Base-by-base conservation (phyloP, 2,329 filamentous ascomycete genomes). In the Neopestalotiopsis rosae region DNA sequence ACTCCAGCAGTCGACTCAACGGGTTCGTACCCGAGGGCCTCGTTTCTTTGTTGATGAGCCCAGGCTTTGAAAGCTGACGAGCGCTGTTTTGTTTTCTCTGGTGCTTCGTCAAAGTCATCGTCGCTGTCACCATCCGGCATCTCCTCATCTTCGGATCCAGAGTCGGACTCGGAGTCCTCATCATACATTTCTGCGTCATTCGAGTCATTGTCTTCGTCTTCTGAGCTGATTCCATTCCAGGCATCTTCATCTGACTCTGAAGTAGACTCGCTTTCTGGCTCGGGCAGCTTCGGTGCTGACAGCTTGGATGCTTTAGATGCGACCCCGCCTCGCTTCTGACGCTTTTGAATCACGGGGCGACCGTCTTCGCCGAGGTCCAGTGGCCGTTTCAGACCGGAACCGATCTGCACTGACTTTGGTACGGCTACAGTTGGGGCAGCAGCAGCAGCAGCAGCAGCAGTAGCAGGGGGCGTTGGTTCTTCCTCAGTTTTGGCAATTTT, bases 1-100 rank as follows among this genome's bases (percentile, higher is more conserved):
- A 81, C 76, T 7, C 81, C 79, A 34, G 83, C 78, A n/a, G 75
- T 80, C 42, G 79, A 79, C 13, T 84, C 81, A 49, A 81, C 79
- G 2, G 87, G 83, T 68, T 86, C 73, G 73, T 88, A 91, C 0
- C 94, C 95, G 40, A 97, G 84, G 4, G 93, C 92, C 74, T 95
- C 89, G 75, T 98, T 97, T 68, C 95, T 89, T 80, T 96, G 92
- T 74, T 93, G 90, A 38, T 91, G 90, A 24, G 96, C 96, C 96
- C 96, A 99, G 2, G 92, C 88, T 79, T 98, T 98, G 86, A 99
- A 99, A 0, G 94, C 94, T 1, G 88, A 89, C 57, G 82, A 83
- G 68, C 82, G 80, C 71, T 81, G 76, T 75, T 79, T 82, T 72
- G 72, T 80, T 66, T 6, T 81, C 79, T 71, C 68, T 28, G 67